Conservation (phyloP, 768 basidiomycete species). For the Phaeolepiota aurea region DNA sequence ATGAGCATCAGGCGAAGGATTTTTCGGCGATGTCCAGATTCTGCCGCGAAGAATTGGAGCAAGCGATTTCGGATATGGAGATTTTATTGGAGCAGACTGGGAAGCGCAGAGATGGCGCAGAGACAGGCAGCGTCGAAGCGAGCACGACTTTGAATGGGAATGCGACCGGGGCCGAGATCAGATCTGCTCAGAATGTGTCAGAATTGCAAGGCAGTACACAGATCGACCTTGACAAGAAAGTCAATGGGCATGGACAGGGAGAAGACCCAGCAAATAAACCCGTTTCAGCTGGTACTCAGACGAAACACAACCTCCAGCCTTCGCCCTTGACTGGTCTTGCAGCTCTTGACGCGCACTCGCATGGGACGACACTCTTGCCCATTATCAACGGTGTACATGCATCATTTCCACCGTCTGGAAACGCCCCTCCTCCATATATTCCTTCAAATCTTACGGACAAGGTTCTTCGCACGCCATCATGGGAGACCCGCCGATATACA, state of each 20-base stretch:
- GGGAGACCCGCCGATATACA: slow-evolving; percentile 35
- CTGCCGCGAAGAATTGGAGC: slow-evolving; percentile 48
- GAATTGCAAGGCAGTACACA: too few relatives aligned
- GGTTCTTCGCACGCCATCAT: slow-evolving; percentile 30
- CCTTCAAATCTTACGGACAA: slow-evolving; percentile 16
- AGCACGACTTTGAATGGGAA: neutral
- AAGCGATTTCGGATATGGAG: slow-evolving; percentile 66
- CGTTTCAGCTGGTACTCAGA: too few relatives aligned
- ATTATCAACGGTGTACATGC: neutral
- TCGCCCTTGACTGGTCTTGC: slow-evolving; percentile 2
- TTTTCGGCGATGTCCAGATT: slow-evolving; percentile 83
- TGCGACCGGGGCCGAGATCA: neutral
- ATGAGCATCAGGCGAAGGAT: slow-evolving; percentile 57
- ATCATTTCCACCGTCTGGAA: neutral
- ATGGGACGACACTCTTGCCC: slow-evolving; percentile 5
- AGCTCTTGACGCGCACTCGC: slow-evolving; percentile 1
- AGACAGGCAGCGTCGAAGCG: neutral
- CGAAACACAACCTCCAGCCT: neutral
- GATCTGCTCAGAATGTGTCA: too few relatives aligned
- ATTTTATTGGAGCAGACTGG: slow-evolving; percentile 25
- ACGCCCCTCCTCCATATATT: slow-evolving; percentile 11
- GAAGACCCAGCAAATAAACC: too few relatives aligned
- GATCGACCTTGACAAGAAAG: too few relatives aligned
- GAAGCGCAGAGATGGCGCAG: slow-evolving; percentile 1
- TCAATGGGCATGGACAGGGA: too few relatives aligned